Evolutionary conservation across 1,284 basidiomycete species (phyloP).

Genomic region (Limonomyces culmigenus): DNA sequence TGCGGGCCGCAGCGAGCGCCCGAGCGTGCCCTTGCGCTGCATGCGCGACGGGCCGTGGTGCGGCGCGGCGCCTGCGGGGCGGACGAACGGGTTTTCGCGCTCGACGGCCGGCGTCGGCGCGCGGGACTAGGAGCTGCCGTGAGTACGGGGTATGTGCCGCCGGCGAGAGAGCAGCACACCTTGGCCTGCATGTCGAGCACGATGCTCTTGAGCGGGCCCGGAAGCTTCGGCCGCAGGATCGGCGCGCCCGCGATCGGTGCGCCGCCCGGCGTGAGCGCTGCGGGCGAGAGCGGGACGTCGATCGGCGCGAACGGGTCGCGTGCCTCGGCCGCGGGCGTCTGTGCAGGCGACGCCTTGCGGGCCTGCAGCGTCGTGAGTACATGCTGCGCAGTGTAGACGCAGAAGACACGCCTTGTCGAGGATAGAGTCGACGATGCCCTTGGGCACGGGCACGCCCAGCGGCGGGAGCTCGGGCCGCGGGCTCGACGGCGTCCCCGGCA

Average conservation of each 20-base stretch:
- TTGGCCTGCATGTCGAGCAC: constrained; percentile 61
- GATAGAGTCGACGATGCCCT: neutral
- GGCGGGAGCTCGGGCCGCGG: constrained; percentile 6
- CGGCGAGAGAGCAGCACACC: constrained; percentile 14
- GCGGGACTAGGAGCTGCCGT: constrained; percentile 19
- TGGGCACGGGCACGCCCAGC: constrained; percentile 1
- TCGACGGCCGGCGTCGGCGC: constrained; percentile 17
- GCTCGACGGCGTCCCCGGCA: constrained; percentile 9
- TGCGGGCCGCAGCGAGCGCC: constrained; percentile 27
- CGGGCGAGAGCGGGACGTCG: no score
- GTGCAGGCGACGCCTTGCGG: no score
- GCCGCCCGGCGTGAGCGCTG: no score
- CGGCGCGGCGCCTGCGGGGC: neutral
- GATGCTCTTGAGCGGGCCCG: constrained; percentile 42
- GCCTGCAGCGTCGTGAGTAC: no score
- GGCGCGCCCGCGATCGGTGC: no score
- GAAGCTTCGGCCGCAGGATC: no score
- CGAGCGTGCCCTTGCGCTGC: neutral
- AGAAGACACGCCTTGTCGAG: neutral
- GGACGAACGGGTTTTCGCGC: constrained; percentile 13
- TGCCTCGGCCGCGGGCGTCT: neutral
- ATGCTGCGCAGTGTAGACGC: neutral
- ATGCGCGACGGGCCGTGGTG: neutral
- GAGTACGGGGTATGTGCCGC: constrained; percentile 3
- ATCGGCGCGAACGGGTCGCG: no score